Percentiles rank a stretch among this genome's conserved stretches.
Conservation (phyloP, 257 asterid genomes). For the Capsicum rhomboideum region DNA sequence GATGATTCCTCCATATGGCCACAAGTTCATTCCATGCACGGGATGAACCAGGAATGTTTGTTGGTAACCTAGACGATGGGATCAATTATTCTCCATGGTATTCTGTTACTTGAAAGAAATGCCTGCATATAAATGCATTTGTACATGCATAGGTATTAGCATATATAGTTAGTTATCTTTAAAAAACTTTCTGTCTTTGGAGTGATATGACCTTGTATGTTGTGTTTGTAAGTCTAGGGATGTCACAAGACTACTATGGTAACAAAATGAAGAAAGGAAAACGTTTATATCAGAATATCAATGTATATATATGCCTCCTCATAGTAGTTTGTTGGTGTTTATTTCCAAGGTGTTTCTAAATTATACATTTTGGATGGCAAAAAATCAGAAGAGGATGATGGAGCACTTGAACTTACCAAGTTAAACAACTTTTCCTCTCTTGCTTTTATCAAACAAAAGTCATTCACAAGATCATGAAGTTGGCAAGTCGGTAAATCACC, state of each 20-base stretch:
- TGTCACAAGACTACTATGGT: not conserved
- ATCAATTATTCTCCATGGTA: not conserved
- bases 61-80: not conserved
- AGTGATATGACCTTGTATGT: not conserved
- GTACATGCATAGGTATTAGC: not conserved
- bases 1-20: constrained; percentile 25
- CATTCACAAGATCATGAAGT: too few species aligned
- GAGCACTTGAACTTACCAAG: too few species aligned
- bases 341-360: not conserved
- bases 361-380: too few species aligned
- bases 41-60: not conserved
- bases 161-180: too few species aligned
- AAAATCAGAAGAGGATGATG: too few species aligned
- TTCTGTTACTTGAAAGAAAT: not conserved
- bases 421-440: too few species aligned
- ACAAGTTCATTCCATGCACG: not conserved
- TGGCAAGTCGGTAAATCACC: too few species aligned
- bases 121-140: not conserved
- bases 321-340: not conserved
- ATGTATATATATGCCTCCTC: too few species aligned
- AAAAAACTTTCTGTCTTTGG: not conserved
- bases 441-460: too few species aligned
- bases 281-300: too few species aligned
- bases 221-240: not conserved
- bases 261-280: too few species aligned